Percentiles rank a stretch among this genome's conserved stretches.
These are phyloP conservation scores for Podospora bellae-mahoneyi DNA, from an alignment of 495 filamentous ascomycete species.

Conservation along the genomic window DNA sequence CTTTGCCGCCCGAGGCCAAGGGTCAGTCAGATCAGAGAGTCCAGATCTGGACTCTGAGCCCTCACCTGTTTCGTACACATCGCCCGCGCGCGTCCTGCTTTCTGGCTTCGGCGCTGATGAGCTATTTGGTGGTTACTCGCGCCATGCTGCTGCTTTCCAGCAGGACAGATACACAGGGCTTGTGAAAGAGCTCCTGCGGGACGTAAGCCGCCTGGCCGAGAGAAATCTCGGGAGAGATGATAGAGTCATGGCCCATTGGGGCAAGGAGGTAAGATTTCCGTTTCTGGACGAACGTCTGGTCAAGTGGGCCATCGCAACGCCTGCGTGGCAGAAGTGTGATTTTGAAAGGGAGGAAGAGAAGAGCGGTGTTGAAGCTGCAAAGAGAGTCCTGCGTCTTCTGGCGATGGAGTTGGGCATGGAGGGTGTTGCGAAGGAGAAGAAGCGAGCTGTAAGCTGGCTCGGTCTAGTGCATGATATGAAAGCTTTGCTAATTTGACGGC, in stretches of 20 bases:
- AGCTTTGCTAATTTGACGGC: slow-evolving; percentile 17
- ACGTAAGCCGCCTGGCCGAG: slow-evolving; percentile 82
- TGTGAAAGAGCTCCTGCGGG: slow-evolving; percentile 78
- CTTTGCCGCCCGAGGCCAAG: slow-evolving; percentile 81
- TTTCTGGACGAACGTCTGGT: slow-evolving; percentile 87
- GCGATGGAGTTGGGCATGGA: slow-evolving; percentile 71
- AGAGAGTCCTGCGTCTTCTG: slow-evolving; percentile 74
- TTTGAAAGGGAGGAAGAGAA: slow-evolving; percentile 53
- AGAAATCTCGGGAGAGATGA: slow-evolving; percentile 94
- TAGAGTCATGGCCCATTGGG: slow-evolving; percentile 84
- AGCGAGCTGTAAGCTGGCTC: slow-evolving; percentile 64
- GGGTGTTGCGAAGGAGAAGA: slow-evolving; percentile 75
- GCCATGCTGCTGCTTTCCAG: slow-evolving; percentile 74
- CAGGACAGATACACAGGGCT: slow-evolving; percentile 65
- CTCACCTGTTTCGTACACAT: slow-evolving; percentile 50
- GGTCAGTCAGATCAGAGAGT: slow-evolving; percentile 28
- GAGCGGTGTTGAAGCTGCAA: slow-evolving; percentile 64
- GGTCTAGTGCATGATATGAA: background rate
- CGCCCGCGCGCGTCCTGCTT: slow-evolving; percentile 75
- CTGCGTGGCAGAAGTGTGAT: slow-evolving; percentile 83
- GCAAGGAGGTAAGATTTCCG: slow-evolving; percentile 86
- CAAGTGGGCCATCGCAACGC: slow-evolving; percentile 66
- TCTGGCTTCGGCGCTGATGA: slow-evolving; percentile 96
- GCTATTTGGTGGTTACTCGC: slow-evolving; percentile 88
- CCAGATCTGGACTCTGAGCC: slow-evolving; percentile 17